phyloP scores from a whole-genome alignment of 345 rosid species.

The Gossypium bickii region DNA sequence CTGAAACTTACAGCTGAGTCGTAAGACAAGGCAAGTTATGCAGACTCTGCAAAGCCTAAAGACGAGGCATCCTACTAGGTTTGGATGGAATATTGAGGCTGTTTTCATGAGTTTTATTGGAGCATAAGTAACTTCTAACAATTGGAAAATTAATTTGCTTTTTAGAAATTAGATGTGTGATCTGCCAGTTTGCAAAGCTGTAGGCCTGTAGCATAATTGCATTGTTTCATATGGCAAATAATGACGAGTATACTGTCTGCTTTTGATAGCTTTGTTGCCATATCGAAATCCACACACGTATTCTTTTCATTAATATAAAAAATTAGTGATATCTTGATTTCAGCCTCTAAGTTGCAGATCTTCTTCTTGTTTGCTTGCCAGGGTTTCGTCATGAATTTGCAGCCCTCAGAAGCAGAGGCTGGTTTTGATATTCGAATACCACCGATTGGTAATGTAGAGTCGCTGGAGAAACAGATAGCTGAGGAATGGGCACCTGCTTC shows the following conservation, averaged over 20 bases:
- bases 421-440: constrained; percentile 89
- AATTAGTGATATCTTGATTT: neutral
- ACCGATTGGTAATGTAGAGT: constrained; percentile 59
- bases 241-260: neutral
- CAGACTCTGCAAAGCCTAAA: neutral
- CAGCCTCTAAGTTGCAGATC: constrained; percentile 4
- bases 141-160: neutral
- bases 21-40: neutral
- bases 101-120: neutral
- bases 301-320: neutral
- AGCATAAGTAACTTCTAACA: neutral
- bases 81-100: neutral
- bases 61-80: neutral
- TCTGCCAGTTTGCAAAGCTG: neutral
- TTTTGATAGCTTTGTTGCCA: neutral
- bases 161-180: neutral
- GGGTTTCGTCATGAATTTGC: constrained; percentile 96
- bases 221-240: neutral
- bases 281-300: neutral
- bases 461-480: constrained; percentile 70
- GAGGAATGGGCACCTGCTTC: constrained; percentile 97
- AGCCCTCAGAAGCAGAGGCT: constrained; percentile 98
- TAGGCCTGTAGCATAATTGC: neutral
- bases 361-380: constrained; percentile 27
- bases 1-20: neutral